Base-by-base conservation (phyloP, 768 basidiomycete species). In the Serendipita sp. region DNA sequence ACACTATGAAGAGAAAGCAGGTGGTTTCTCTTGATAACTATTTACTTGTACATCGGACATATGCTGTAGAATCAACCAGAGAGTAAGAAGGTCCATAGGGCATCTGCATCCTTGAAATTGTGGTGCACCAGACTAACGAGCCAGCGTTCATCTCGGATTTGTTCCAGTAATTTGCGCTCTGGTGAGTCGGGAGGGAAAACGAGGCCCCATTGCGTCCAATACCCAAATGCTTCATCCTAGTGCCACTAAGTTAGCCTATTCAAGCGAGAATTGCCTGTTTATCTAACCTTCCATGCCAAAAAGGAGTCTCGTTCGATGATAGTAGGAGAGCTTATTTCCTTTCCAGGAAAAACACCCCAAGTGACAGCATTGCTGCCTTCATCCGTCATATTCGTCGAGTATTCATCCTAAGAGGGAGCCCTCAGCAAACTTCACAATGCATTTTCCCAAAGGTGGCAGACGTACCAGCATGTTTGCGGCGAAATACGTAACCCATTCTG, bases 291-390 rank as follows among this genome's bases (percentile, higher is more conserved):
- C 96, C 96, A 99, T 0, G 91, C 86, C 41, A 90, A 75, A 79
- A 99, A 99, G 13, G 91, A 95, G 71, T 92, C 88, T 60, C 83
- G 83, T 71, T 97, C 96, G 41, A 99, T 98, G 68, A 98, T 92
- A 0, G 96, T 99, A 3, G 95, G 90, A 71, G 97, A 95, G 1
- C 86, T 83, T 52, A 99, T 87, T 74, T 99, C 96, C 72, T 96
- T 89, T 0, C 91, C 96, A 0, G 93, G 91, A 73, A 99, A 99
- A 3, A 98, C 86, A 65, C 94, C 96, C 96, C 96, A 99, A 1
- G 96, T 99, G 4, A 99, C 96, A 0, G 93, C 94, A 73, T 97
- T 97, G 65, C 89, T 82, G 13, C 83, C 87, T 38, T 82, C 84
- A 52, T 86, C 83, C 1, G 81, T 78, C 28, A 95, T 83, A 72